Evolutionary conservation across 2,329 filamentous ascomycete species (phyloP), one percentile per base, ranked within the genome.

Genomic region (Erysiphe neolycopersici): DNA sequence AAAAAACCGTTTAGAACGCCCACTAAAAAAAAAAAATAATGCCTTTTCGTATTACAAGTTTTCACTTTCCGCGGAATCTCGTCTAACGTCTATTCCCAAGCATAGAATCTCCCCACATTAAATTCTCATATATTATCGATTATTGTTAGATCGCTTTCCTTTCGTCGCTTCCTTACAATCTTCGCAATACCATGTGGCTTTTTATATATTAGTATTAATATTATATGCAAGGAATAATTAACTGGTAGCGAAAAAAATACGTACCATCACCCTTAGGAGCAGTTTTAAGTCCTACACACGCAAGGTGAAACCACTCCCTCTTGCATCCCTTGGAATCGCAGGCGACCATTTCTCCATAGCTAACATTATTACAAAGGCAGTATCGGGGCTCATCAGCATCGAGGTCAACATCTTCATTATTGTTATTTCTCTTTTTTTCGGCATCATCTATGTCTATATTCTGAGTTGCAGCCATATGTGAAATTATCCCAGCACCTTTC

Each of bases 311-410:
- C 80, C 80, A 85, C 59, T 85, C 79, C 48, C 72, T 68, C 50
- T 71, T 68, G 59, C 80, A 85, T 41, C 71, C 69, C 46, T 76
- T 69, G 8, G 73, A 73, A 56, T 85, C 80, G 54, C 79, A 85
- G 2, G 76, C 80, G 38, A 85, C 78, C 80, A 85, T 85, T 60
- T 82, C 79, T 17, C 80, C 79, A 54, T 83, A 85, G 53, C 78
- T 83, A 44, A 83, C 74, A 41, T 75, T 70, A 51, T 83, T 78
- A 58, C 80, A 84, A 60, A 81, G 81, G 58, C 80, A 83, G 58
- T 85, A 85, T 13, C 73, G 66, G 33, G 74, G 76, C 56, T 85
- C 79, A 49, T 79, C 72, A 4, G 68, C 71, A 47, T 78, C 76
- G 33, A 67, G 64, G 32, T 78, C 73, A 8, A 73, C 72, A 12